phyloP scores from a whole-genome alignment of 2,329 filamentous ascomycete species.

The Ascochyta fabae region DNA sequence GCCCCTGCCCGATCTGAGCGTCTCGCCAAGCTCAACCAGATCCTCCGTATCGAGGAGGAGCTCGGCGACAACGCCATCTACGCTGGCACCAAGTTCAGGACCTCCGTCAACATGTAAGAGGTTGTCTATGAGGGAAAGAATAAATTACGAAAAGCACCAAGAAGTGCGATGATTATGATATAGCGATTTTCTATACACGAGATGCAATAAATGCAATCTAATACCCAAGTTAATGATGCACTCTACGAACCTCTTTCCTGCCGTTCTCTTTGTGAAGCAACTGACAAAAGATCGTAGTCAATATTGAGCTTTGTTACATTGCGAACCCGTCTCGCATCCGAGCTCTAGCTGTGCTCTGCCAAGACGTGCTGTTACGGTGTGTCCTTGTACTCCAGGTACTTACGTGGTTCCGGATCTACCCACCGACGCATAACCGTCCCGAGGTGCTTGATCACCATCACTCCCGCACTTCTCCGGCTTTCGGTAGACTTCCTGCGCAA shows the following conservation, averaged over 20 bases:
- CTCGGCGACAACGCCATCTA: conserved; percentile 84
- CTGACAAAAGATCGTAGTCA: neutral
- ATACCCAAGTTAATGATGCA: conserved; percentile 14
- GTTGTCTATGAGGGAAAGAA: neutral
- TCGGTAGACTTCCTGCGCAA: neutral
- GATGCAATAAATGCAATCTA: conserved; percentile 19
- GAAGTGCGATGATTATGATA: conserved; percentile 22
- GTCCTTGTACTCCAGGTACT: neutral
- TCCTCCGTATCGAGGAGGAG: conserved; percentile 99
- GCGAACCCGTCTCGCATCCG: too few species aligned
- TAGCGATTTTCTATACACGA: conserved; percentile 21
- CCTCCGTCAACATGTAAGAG: conserved; percentile 73
- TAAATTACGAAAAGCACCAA: conserved; percentile 10
- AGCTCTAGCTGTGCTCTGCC: neutral
- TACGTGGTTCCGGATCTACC: conserved; percentile 4
- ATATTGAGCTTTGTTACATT: too few species aligned
- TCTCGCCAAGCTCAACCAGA: conserved; percentile 99
- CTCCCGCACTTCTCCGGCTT: neutral
- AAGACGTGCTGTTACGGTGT: neutral
- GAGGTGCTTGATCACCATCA: neutral
- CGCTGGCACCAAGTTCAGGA: conserved; percentile 92
- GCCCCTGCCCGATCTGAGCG: conserved; percentile 90
- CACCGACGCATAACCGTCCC: neutral
- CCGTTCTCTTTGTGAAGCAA: neutral
- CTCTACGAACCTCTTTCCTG: neutral